Base-by-base conservation (phyloP, 1,139 yeast genomes). In the Diutina ranongensis region DNA sequence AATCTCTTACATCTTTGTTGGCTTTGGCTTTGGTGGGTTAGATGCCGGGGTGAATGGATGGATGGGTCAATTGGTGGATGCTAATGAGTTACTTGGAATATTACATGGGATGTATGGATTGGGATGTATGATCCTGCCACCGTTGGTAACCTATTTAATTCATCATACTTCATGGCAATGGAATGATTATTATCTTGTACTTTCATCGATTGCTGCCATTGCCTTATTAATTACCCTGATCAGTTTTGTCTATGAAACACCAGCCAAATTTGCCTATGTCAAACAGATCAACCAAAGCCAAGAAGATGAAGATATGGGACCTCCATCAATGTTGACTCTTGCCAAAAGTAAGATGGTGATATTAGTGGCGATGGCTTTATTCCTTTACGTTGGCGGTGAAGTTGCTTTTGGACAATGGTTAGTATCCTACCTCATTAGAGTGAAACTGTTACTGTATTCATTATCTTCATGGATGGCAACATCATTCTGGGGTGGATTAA, bases 381-480 rank as follows among this genome's bases (percentile, higher is more conserved):
- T 81, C 57, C 55, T 76, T 9, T 81, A 81, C 53, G 71, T 80
- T 31, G 89, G 92, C 2, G 77, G 78, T 5, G 88, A 81, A 56
- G 72, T 75, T n/a, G 71, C 83, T 3, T 75, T 82, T 49, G 88
- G 86, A 0, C 67, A 81, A 1, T 83, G 88, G 88, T 54, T 80
- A 38, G 71, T 78, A 51, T 74, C 83, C 18, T 83, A 71, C 53
- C 57, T 80, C 44, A 59, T 76, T 27, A 66, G 80, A 32, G 69
- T 78, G 44, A 73, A 76, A 51, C 51, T 66, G 0, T 58, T 68
- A 46, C 55, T 68, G 8, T 78, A 72, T 52, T 59, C 69, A 18
- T 51, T 58, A 15, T 69, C 84, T 45, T 77, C 87, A 1, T 74
- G 73, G 53, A 68, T 80, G 48, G 80, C 85, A 2, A 72, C 86